Conservation (phyloP, 2,329 filamentous ascomycete genomes). For the Aspergillus eucalypticola region DNA sequence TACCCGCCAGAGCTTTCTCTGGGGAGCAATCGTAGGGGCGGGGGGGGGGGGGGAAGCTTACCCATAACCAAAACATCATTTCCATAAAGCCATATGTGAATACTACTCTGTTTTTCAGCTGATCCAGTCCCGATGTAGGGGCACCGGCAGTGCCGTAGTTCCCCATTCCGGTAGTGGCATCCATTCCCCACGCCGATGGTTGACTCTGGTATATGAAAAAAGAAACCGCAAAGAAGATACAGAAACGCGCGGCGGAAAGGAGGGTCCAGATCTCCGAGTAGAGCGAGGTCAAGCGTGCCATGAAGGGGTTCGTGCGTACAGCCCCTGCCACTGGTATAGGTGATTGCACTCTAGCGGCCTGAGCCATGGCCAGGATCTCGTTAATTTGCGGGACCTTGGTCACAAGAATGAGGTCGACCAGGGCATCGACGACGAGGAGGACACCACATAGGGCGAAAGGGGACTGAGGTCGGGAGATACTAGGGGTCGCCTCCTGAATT, state of each 20-base stretch:
- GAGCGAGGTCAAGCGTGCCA: slow-evolving; percentile 30
- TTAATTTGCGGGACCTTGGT: slow-evolving; percentile 60
- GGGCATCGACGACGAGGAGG: slow-evolving; percentile 66
- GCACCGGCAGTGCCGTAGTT: slow-evolving; percentile 15
- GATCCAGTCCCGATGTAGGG: slow-evolving; percentile 53
- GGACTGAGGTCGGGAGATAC: slow-evolving; percentile 69
- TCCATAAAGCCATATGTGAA: slow-evolving; percentile 86
- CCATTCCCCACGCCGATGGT: slow-evolving; percentile 27
- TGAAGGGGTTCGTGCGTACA: slow-evolving; percentile 26
- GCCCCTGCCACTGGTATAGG: slow-evolving; percentile 16
- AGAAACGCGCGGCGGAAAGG: slow-evolving; percentile 37
- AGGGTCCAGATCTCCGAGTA: slow-evolving; percentile 44
- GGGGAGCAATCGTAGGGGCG: neutral
- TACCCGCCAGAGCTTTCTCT: neutral
- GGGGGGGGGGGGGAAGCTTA: slow-evolving; percentile 34
- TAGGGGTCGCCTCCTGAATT: slow-evolving; percentile 56
- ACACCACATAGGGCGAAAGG: slow-evolving; percentile 67
- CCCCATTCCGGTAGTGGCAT: slow-evolving; percentile 17
- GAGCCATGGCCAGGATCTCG: slow-evolving; percentile 65
- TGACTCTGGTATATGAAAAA: slow-evolving; percentile 41
- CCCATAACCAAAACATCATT: slow-evolving; percentile 85
- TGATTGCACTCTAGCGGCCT: slow-evolving; percentile 57
- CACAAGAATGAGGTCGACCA: slow-evolving; percentile 67
- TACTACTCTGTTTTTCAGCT: slow-evolving; percentile 78
- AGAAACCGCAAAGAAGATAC: slow-evolving; percentile 39